Percentiles rank a stretch among this genome's conserved stretches.
Evolutionary conservation across 1,139 yeast species (phyloP).

Genomic region (Trichomonascaceae sp.): DNA sequence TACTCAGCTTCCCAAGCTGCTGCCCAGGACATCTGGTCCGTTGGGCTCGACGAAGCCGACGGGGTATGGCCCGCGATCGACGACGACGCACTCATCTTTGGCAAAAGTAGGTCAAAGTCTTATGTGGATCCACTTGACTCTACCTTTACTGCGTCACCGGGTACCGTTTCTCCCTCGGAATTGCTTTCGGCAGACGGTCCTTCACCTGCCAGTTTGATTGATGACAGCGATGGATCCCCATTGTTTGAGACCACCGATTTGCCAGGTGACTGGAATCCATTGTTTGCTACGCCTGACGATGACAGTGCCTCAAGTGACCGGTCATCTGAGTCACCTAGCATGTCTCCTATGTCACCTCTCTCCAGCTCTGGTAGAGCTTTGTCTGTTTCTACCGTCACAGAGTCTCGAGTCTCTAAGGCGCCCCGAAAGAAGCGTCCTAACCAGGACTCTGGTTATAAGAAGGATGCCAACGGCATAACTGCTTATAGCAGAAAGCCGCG

Average conservation of each 20-base stretch:
- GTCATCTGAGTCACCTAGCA: conserved; percentile 8
- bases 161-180: conserved; percentile 32
- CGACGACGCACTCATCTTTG: conserved; percentile 6
- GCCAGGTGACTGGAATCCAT: conserved; percentile 1
- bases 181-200: conserved; percentile 21
- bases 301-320: conserved; percentile 8
- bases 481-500: conserved; percentile 37
- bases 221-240: conserved; percentile 31
- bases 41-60: conserved; percentile 19
- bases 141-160: conserved; percentile 20
- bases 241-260: conserved; percentile 30
- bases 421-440: conserved; percentile 6
- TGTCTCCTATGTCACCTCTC: conserved; percentile 3
- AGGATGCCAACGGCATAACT: conserved; percentile 35
- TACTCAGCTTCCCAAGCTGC: conserved; percentile 29
- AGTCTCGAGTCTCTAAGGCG: conserved; percentile 14
- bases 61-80: conserved; percentile 13
- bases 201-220: conserved; percentile 15
- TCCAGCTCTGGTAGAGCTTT: conserved; percentile 8
- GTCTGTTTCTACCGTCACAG: conserved; percentile 10
- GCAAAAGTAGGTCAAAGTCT: conserved; percentile 9
- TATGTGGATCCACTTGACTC: conserved; percentile 20
- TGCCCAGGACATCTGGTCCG: conserved; percentile 21
- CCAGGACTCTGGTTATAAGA: conserved; percentile 23
- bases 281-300: conserved; percentile 5